Percentiles rank a stretch among this genome's conserved stretches.
Conservation (phyloP, 768 basidiomycete species). For the Leccinum rimulosum region DNA sequence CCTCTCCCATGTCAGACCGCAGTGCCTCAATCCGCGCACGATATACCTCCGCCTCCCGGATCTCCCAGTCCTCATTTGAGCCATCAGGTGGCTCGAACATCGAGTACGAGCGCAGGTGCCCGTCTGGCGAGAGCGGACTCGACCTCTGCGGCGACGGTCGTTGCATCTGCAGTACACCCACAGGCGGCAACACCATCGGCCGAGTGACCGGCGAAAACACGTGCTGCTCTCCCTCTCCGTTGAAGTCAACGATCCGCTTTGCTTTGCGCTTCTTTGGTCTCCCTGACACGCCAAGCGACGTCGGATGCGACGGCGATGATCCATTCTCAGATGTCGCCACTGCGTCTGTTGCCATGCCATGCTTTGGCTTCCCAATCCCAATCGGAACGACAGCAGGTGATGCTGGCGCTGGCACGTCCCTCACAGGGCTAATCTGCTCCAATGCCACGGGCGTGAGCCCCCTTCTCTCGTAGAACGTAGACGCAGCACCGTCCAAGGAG, state of each 20-base stretch:
- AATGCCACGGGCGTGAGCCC: conserved; percentile 48
- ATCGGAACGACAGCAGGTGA: conserved; percentile 66
- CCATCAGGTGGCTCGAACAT: conserved; percentile 54
- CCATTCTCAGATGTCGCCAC: conserved; percentile 20
- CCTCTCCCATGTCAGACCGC: conserved; percentile 85
- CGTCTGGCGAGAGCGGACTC: conserved; percentile 16
- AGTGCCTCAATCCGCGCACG: conserved; percentile 77
- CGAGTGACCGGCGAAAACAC: conserved; percentile 31
- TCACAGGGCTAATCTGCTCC: conserved; percentile 51
- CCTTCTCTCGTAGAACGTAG: conserved; percentile 70
- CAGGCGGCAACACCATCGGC: conserved; percentile 2
- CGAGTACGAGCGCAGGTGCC: conserved; percentile 28
- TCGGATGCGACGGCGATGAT: conserved; percentile 34
- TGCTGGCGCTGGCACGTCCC: conserved; percentile 46
- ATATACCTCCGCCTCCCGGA: conserved; percentile 65
- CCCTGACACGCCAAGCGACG: conserved; percentile 43
- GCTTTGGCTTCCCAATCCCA: conserved; percentile 31
- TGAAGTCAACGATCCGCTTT: conserved; percentile 79
- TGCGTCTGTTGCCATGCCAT: conserved; percentile 21
- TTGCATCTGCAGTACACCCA: neutral
- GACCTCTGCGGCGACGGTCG: conserved; percentile 20
- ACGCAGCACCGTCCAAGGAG: conserved; percentile 68
- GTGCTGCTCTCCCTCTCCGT: conserved; percentile 41
- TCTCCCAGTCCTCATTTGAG: conserved; percentile 24
- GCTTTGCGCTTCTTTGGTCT: conserved; percentile 57